Base-by-base conservation (phyloP, 495 filamentous ascomycete genomes). In the Aspergillus funiculosus region DNA sequence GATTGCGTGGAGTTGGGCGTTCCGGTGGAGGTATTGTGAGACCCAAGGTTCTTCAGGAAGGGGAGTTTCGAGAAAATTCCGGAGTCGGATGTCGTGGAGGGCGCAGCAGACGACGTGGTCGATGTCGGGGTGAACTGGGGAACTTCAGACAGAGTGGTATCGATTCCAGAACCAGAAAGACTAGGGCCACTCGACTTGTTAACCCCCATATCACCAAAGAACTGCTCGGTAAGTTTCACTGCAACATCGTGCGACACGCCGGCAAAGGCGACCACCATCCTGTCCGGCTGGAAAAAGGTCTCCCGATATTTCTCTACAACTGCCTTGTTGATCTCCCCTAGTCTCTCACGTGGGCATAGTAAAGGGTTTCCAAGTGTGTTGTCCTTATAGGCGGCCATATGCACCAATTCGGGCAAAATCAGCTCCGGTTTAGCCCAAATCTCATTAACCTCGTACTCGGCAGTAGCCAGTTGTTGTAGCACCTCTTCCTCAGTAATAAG, bases 361-460 rank as follows among this genome's bases (percentile, higher is more conserved):
- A 99, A 59, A 4, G 92, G 92, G 61, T 97, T 94, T 5, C 92
- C 92, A 4, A 99, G 69, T 0, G 92, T 99, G 64, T 99, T 97
- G 57, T 85, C 82, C 69, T 87, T 89, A 68, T 87, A 99, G 3
- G 90, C 92, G 2, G 91, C 87, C 75, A 86, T 89, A 59, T 99
- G 94, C 35, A 95, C 81, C 59, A 99, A 62, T 67, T 99, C 92
- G 5, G 94, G 94, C 38, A 99, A 66, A 52, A 99, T 97, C 42
- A 99, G 75, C 55, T 97, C 91, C 4, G 92, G 89, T 71, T 89
- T 96, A 28, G 86, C 85, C 94, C 92, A 99, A 40, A 99, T 99
- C 69, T 99, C 92, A 18, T 76, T 77, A 57, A 99, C 94, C 67
- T 99, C 92, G 54, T 97, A 99, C 32, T 87, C 81, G 2, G 90